Conservation (phyloP, 2,329 filamentous ascomycete species). For the Chrysoporthe puriensis region DNA sequence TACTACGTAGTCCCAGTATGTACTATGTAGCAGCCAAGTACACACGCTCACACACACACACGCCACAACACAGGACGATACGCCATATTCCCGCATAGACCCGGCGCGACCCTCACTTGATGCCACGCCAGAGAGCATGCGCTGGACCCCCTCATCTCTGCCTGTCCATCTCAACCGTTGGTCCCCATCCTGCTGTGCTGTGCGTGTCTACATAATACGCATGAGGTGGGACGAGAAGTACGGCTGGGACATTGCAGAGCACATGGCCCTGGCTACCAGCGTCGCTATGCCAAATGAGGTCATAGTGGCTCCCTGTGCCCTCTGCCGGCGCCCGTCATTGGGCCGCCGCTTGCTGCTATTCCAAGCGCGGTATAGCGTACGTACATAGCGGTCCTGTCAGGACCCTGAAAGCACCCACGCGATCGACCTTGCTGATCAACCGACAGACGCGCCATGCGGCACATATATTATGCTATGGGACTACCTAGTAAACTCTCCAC, state of each 20-base stretch:
- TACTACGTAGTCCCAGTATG: too few species aligned
- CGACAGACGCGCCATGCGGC: conserved; percentile 3
- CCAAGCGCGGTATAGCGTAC: not conserved
- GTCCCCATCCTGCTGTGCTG: too few species aligned
- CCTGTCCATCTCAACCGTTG: too few species aligned
- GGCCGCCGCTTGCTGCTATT: not conserved
- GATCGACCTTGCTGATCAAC: not conserved
- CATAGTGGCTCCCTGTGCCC: not conserved
- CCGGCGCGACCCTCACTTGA: not conserved
- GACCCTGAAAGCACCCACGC: conserved; percentile 7
- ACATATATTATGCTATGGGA: not conserved
- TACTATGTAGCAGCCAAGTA: too few species aligned
- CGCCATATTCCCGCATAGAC: not conserved
- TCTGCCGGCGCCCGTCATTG: conserved; percentile 3
- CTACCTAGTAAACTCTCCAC: not conserved
- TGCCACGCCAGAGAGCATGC: not conserved
- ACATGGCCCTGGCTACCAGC: not conserved
- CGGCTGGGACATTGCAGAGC: not conserved
- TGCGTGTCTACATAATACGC: not conserved
- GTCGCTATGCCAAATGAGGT: conserved; percentile 3
- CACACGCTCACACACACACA: too few species aligned
- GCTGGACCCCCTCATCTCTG: not conserved
- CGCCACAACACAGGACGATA: not conserved
- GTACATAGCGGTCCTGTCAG: not conserved
- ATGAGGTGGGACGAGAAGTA: not conserved